Evolutionary conservation across 2,329 filamentous ascomycete genomes (phyloP).

Genomic region (Cytospora mali): DNA sequence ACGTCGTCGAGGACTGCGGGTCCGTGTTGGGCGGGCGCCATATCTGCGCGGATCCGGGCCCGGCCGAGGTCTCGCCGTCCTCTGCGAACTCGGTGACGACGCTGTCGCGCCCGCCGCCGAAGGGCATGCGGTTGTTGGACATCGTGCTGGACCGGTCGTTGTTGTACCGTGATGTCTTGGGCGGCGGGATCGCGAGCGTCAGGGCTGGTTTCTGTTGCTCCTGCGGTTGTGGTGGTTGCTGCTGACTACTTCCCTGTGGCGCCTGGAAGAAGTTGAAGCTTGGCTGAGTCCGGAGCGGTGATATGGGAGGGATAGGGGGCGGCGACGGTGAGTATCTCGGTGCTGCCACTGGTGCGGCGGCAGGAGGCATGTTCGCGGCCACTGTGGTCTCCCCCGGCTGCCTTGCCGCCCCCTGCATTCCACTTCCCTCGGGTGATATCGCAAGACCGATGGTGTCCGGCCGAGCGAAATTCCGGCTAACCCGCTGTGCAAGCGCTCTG

Average conservation of each 20-base stretch:
- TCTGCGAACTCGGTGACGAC: conserved; percentile 57
- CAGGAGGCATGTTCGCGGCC: conserved; percentile 2
- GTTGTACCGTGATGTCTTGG: conserved; percentile 8
- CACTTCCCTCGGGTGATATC: conserved; percentile 41
- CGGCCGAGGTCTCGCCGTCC: conserved; percentile 44
- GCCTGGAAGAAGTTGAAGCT: conserved; percentile 24
- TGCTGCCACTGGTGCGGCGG: neutral
- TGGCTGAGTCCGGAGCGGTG: conserved; percentile 12
- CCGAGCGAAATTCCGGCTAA: conserved; percentile 35
- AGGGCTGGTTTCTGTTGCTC: conserved; percentile 43
- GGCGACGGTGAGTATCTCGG: conserved; percentile 5
- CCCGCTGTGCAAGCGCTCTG: conserved; percentile 30
- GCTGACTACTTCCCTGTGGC: conserved; percentile 6
- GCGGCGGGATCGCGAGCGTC: conserved; percentile 42
- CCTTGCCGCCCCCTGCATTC: conserved; percentile 5
- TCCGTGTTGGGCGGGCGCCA: conserved; percentile 54
- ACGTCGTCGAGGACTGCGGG: conserved; percentile 48
- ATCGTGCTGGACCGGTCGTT: conserved; percentile 12
- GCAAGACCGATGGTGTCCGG: conserved; percentile 49
- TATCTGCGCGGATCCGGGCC: conserved; percentile 43
- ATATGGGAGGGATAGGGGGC: conserved; percentile 20
- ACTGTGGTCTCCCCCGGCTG: conserved; percentile 27
- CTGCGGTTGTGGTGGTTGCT: conserved; percentile 3
- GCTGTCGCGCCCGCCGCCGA: conserved; percentile 42
- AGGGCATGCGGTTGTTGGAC: conserved; percentile 20